A percentile compares a stretch with the other conserved stretches of the same genome.
Evolutionary conservation across 225 moss, liverwort and hornwort genomes (phyloP).

Genomic region (Neckera pumila): DNA sequence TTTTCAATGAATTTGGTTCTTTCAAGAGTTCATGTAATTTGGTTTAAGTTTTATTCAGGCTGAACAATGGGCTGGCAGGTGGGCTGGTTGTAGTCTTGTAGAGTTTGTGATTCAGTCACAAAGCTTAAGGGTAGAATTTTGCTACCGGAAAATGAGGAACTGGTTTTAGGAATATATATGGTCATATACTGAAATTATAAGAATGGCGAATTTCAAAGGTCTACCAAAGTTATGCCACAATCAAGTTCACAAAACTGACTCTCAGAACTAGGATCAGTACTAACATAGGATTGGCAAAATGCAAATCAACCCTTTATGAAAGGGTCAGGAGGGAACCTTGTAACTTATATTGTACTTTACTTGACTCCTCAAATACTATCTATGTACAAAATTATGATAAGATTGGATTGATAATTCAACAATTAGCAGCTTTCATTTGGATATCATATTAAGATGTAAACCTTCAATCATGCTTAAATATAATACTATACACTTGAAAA

Average conservation of each 20-base stretch:
- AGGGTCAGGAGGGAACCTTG: not conserved
- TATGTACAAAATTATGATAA: not conserved
- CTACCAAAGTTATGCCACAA: not conserved
- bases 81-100: too few species aligned
- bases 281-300: not conserved
- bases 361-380: not conserved
- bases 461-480: too few species aligned
- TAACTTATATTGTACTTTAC: not conserved
- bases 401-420: not conserved
- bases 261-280: fast-evolving
- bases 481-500: too few species aligned
- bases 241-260: too few species aligned
- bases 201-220: not conserved
- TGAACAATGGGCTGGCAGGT: not conserved
- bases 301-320: not conserved
- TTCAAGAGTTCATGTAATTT: not conserved
- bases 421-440: not conserved
- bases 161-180: not conserved
- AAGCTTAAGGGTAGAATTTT: not conserved
- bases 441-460: too few species aligned
- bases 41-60: not conserved
- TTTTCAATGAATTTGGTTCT: too few species aligned
- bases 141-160: not conserved
- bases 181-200: not conserved
- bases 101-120: too few species aligned